Conservation (phyloP, 2,329 filamentous ascomycete genomes). For the Cadophora sp. region DNA sequence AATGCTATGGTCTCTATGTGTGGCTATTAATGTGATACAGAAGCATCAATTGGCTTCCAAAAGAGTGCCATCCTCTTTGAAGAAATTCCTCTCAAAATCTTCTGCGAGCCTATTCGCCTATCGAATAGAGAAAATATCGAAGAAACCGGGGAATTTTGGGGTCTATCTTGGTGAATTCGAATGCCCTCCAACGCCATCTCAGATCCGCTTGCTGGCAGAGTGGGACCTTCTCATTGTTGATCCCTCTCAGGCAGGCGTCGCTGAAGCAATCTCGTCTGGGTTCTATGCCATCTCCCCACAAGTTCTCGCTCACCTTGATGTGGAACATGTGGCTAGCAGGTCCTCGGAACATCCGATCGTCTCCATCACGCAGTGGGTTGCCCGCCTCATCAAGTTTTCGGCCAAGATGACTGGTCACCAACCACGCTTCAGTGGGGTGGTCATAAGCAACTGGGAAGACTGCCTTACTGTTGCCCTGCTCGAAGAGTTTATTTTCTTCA, state of each 20-base stretch:
- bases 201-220: slow-evolving; percentile 48
- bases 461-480: slow-evolving; percentile 28
- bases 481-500: slow-evolving; percentile 36
- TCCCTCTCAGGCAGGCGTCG: slow-evolving; percentile 48
- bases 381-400: slow-evolving; percentile 24
- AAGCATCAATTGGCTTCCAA: slow-evolving; percentile 25
- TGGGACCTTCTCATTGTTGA: slow-evolving; percentile 55
- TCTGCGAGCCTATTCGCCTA: slow-evolving; percentile 28
- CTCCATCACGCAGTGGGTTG: slow-evolving; percentile 31
- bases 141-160: slow-evolving; percentile 43
- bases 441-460: slow-evolving; percentile 36
- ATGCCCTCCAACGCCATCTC: slow-evolving; percentile 42
- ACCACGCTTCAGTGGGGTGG: slow-evolving; percentile 34
- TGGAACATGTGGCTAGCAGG: slow-evolving; percentile 24
- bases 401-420: slow-evolving; percentile 30
- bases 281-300: slow-evolving; percentile 31
- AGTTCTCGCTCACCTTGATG: slow-evolving; percentile 37
- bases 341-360: slow-evolving; percentile 22
- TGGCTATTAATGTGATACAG: slow-evolving; percentile 14
- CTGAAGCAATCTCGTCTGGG: slow-evolving; percentile 44
- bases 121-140: slow-evolving; percentile 27
- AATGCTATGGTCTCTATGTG: background rate
- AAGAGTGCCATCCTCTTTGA: slow-evolving; percentile 25
- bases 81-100: slow-evolving; percentile 29
- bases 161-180: slow-evolving; percentile 52